Conservation (phyloP, 2,329 filamentous ascomycete genomes). For the Xylariaceae sp. region DNA sequence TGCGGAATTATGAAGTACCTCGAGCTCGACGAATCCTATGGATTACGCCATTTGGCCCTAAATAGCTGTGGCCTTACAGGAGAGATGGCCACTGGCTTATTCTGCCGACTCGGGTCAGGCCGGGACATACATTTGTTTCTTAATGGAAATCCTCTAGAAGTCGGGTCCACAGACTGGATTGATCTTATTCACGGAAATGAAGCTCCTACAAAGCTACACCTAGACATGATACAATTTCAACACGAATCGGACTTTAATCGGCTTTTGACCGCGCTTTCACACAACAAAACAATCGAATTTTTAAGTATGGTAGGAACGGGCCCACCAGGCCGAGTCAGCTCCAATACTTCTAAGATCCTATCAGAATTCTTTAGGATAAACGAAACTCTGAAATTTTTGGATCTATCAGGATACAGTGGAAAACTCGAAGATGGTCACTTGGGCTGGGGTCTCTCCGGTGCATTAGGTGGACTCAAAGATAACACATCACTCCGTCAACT, state of each 20-base stretch:
- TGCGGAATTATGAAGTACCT: conserved; percentile 55
- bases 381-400: conserved; percentile 56
- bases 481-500: conserved; percentile 56
- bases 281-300: conserved; percentile 57
- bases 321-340: conserved; percentile 52
- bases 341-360: conserved; percentile 54
- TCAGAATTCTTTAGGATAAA: conserved; percentile 59
- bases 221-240: conserved; percentile 64
- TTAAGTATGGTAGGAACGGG: conserved; percentile 62
- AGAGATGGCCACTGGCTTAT: conserved; percentile 55
- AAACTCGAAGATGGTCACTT: conserved; percentile 64
- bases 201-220: conserved; percentile 56
- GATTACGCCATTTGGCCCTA: conserved; percentile 53
- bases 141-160: conserved; percentile 59
- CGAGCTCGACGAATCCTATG: conserved; percentile 45
- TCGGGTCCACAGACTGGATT: conserved; percentile 57
- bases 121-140: conserved; percentile 56
- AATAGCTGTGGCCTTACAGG: conserved; percentile 61
- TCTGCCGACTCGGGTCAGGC: conserved; percentile 56
- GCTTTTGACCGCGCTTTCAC: conserved; percentile 55
- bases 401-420: conserved; percentile 62
- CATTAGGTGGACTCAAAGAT: conserved; percentile 53
- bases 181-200: conserved; percentile 53
- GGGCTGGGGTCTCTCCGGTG: conserved; percentile 58
- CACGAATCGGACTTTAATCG: conserved; percentile 58